phyloP scores from a whole-genome alignment of 768 basidiomycete genomes.

The Psilocybe cubensis region DNA sequence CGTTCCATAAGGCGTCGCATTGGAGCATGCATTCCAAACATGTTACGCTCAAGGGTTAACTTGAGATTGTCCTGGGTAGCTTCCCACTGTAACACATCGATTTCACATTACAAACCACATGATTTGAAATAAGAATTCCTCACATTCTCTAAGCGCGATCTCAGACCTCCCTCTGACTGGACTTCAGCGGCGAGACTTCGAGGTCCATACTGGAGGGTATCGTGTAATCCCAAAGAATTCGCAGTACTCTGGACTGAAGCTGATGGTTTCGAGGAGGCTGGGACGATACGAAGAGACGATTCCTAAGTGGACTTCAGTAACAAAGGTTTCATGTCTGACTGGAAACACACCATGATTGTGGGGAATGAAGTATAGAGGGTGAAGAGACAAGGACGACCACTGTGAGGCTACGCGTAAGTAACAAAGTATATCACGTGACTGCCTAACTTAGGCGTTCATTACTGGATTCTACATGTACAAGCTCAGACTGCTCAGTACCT shows the following conservation, averaged over 20 bases:
- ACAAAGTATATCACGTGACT: slow-evolving; percentile 3
- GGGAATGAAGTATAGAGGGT: slow-evolving; percentile 1
- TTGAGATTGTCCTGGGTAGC: slow-evolving; percentile 88
- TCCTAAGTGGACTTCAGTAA: slow-evolving; percentile 29
- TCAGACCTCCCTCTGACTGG: slow-evolving; percentile 61
- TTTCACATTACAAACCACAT: neutral
- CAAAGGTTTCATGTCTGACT: no score
- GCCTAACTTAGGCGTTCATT: neutral
- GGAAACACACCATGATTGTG: slow-evolving; percentile 9
- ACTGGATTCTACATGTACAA: no score
- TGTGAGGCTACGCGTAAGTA: slow-evolving; percentile 1
- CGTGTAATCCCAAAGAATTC: slow-evolving; percentile 83
- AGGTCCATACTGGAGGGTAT: slow-evolving; percentile 84
- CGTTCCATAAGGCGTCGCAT: slow-evolving; percentile 94
- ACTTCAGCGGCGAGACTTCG: slow-evolving; percentile 80
- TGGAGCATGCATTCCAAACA: slow-evolving; percentile 88
- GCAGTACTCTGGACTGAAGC: slow-evolving; percentile 71
- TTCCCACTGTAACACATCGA: slow-evolving; percentile 71
- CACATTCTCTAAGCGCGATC: slow-evolving; percentile 79
- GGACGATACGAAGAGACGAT: slow-evolving; percentile 62
- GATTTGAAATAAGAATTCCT: slow-evolving; percentile 21
- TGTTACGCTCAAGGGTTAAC: slow-evolving; percentile 81
- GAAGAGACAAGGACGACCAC: neutral
- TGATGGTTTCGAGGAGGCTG: slow-evolving; percentile 52
- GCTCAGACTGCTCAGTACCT: no score